Percentiles rank a stretch among this genome's conserved stretches.
phyloP scores from a whole-genome alignment of 345 rosid species.

The Heritiera fomes region DNA sequence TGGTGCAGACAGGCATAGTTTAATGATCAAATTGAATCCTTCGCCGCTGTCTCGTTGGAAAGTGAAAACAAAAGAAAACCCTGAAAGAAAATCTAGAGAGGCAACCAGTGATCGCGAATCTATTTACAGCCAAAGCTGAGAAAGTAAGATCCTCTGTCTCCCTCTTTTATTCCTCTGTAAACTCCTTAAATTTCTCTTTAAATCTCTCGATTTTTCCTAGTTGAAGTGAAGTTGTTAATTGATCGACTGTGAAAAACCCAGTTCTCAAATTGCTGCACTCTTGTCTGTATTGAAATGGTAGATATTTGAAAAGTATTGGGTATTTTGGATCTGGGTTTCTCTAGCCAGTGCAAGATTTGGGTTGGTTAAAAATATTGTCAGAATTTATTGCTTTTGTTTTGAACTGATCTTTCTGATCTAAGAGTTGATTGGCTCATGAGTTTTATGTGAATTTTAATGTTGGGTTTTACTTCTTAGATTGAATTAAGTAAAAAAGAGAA shows the following conservation, averaged over 20 bases:
- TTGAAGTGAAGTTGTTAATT: background rate
- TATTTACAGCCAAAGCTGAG: background rate
- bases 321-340: conserved; percentile 14
- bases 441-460: background rate
- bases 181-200: background rate
- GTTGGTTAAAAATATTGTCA: background rate
- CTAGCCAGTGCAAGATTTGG: background rate
- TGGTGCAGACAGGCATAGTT: background rate
- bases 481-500: background rate
- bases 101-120: background rate
- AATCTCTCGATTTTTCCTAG: background rate
- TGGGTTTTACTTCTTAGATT: conserved; percentile 8
- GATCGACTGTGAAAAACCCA: background rate
- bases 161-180: background rate
- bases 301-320: background rate
- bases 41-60: background rate
- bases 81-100: background rate
- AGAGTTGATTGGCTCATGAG: background rate
- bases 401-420: background rate
- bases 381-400: background rate
- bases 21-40: too few species aligned
- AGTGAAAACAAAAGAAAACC: background rate
- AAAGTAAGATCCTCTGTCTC: conserved; percentile 5
- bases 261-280: background rate
- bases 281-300: background rate